Evolutionary conservation across 1,284 basidiomycete species (phyloP).

Genomic region (Apiotrichum porosum): DNA sequence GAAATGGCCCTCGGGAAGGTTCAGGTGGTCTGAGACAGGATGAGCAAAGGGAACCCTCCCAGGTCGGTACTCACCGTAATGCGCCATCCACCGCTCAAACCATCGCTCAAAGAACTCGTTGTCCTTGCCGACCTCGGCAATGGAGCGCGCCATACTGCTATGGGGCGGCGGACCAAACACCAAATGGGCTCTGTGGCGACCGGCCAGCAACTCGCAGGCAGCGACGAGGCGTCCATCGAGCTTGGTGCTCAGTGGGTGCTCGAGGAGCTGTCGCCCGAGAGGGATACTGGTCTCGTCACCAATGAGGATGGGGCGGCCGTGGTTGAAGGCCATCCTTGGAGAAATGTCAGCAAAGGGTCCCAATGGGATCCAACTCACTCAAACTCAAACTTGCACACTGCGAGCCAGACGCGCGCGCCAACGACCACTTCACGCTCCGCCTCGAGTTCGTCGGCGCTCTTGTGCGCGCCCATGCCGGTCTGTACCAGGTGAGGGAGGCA

Average conservation of each 20-base stretch:
- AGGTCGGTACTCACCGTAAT: slow-evolving; percentile 15
- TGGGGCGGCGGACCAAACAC: neutral
- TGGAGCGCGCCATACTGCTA: neutral
- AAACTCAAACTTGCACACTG: slow-evolving; percentile 75
- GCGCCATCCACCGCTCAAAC: slow-evolving; percentile 42
- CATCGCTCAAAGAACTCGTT: slow-evolving; percentile 37
- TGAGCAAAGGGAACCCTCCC: too few species aligned
- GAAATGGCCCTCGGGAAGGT: neutral
- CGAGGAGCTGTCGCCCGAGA: slow-evolving; percentile 62
- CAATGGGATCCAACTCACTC: too few species aligned
- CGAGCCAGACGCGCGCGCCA: slow-evolving; percentile 77
- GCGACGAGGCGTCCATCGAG: slow-evolving; percentile 87
- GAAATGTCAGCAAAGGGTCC: too few species aligned
- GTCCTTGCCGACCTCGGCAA: slow-evolving; percentile 22
- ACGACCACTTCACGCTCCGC: slow-evolving; percentile 72
- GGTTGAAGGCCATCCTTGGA: slow-evolving; percentile 36
- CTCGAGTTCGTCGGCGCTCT: slow-evolving; percentile 52
- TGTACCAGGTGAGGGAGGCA: slow-evolving; percentile 72
- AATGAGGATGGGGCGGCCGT: slow-evolving; percentile 80
- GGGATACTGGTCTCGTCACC: slow-evolving; percentile 79
- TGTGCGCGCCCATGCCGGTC: slow-evolving; percentile 62
- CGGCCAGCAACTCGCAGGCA: slow-evolving; percentile 53
- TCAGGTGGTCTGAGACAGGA: neutral
- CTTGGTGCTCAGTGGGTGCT: slow-evolving; percentile 79
- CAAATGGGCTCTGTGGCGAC: slow-evolving; percentile 19